Evolutionary conservation across 2,329 filamentous ascomycete genomes (phyloP).

Genomic region (Chaetomiaceae sp.): DNA sequence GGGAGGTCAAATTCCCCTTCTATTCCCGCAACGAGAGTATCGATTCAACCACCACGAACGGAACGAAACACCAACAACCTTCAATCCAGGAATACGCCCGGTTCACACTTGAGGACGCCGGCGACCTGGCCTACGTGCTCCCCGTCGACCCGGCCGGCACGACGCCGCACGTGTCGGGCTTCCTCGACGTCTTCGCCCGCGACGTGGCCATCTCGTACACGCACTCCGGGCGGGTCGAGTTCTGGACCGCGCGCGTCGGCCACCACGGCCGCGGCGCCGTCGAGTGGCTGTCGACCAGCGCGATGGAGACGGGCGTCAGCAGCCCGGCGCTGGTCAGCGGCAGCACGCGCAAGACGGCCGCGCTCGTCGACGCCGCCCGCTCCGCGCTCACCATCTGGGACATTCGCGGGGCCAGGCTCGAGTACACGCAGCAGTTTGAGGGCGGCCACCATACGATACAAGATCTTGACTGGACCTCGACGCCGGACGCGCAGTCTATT

Average conservation of each 20-base stretch:
- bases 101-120: slow-evolving; percentile 58
- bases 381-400: slow-evolving; percentile 88
- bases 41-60: slow-evolving; percentile 2
- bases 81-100: slow-evolving; percentile 60
- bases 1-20: slow-evolving; percentile 63
- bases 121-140: slow-evolving; percentile 61
- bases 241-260: slow-evolving; percentile 78
- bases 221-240: slow-evolving; percentile 64
- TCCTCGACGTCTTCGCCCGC: slow-evolving; percentile 77
- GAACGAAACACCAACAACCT: slow-evolving; percentile 23
- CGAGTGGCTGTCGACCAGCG: slow-evolving; percentile 78
- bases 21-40: slow-evolving; percentile 26
- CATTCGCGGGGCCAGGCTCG: slow-evolving; percentile 70
- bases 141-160: slow-evolving; percentile 84
- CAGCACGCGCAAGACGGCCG: slow-evolving; percentile 80
- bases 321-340: slow-evolving; percentile 75
- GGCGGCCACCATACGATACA: slow-evolving; percentile 68
- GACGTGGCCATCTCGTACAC: slow-evolving; percentile 86
- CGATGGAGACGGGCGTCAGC: slow-evolving; percentile 68
- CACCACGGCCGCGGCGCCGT: slow-evolving; percentile 50
- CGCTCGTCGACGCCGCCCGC: slow-evolving; percentile 67
- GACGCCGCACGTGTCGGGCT: slow-evolving; percentile 63
- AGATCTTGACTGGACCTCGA: slow-evolving; percentile 91
- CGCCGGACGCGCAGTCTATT: slow-evolving; percentile 81
- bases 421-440: slow-evolving; percentile 71